Evolutionary conservation across 768 basidiomycete genomes (phyloP), one percentile per base, ranked within the genome.

Genomic region (Trametes cingulata): DNA sequence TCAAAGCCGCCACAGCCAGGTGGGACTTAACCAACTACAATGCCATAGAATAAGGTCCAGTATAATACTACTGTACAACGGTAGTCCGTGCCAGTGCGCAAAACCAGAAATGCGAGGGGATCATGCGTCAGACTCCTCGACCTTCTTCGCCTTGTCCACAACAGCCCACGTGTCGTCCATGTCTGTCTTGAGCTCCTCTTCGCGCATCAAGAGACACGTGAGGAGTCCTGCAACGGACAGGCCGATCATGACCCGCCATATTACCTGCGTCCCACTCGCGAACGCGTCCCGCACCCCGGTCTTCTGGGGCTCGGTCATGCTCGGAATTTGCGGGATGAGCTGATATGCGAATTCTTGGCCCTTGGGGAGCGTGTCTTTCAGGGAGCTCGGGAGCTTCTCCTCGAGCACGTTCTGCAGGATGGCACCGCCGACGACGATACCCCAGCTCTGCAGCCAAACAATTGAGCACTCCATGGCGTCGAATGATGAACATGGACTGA

Each of bases 331-430:
- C 6, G 75, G 75, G 48, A 77, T 75, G 37, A 68, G 60, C 24
- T 72, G 56, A 62, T 73, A 75, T 10, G 64, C 66, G 15, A 66
- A 52, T 24, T 65, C 56, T 39, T 65, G 66, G 33, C 72, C 73
- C 25, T 65, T 58, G 0, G 71, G 69, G 61, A 76, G 64, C 20
- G 61, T 52, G 0, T 61, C 47, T 2, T 70, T 39, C 56, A 77
- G 74, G 0, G 50, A 22, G 29, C 19, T 25, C 0, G 79, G 77
- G 0, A 80, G 68, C 1, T 60, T 52, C 14, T 63, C 64, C 14
- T 52, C 50, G 17, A 80, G 72, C 52, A 73, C 58, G 64, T 79
- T 80, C 50, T 76, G 74, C 5, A 80, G 66, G 49, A 78, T 65
- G 0, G 74, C 71, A 0, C 71, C 68, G 1, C 77, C 75, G 43